These are phyloP conservation scores for Dacryopinax spathularia DNA, from an alignment of 768 basidiomycete species.

Conservation along the genomic window DNA sequence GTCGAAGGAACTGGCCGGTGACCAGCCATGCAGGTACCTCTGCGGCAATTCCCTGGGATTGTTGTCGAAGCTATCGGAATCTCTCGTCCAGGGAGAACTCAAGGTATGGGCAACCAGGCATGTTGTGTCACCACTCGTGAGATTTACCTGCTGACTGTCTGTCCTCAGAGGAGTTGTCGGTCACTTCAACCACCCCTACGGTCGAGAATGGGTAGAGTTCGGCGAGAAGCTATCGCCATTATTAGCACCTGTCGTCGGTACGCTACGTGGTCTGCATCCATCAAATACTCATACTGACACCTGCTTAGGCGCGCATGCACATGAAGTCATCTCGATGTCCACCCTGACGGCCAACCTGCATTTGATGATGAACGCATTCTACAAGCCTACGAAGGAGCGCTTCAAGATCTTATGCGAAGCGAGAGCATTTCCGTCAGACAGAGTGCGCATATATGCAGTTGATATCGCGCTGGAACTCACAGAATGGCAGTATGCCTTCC, in stretches of 20 bases:
- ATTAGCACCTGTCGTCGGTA: constrained; percentile 73
- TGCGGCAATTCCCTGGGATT: constrained; percentile 93
- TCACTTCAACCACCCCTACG: constrained; percentile 80
- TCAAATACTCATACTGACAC: constrained; percentile 15
- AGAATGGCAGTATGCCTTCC: constrained; percentile 70
- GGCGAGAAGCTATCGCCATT: constrained; percentile 56
- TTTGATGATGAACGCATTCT: constrained; percentile 87
- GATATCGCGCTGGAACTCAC: constrained; percentile 4
- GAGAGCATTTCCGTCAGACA: constrained; percentile 91
- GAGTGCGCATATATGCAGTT: constrained; percentile 36
- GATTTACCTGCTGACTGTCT: constrained; percentile 27
- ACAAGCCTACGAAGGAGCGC: constrained; percentile 68
- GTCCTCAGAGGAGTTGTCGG: constrained; percentile 60
- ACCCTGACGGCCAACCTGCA: constrained; percentile 92
- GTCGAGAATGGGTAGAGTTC: constrained; percentile 68
- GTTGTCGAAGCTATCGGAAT: constrained; percentile 55
- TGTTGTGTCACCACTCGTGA: constrained; percentile 9
- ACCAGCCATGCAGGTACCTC: constrained; percentile 59
- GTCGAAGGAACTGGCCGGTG: constrained; percentile 24
- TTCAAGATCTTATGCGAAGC: constrained; percentile 93
- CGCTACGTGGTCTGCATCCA: constrained; percentile 18
- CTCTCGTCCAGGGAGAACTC: constrained; percentile 69
- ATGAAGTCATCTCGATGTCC: constrained; percentile 91
- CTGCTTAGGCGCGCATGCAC: constrained; percentile 58
- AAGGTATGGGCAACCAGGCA: constrained; percentile 58